A percentile compares a stretch with the other conserved stretches of the same genome.
Evolutionary conservation across 176 grass and related monocot species (phyloP).

Genomic region (Avena insularis): DNA sequence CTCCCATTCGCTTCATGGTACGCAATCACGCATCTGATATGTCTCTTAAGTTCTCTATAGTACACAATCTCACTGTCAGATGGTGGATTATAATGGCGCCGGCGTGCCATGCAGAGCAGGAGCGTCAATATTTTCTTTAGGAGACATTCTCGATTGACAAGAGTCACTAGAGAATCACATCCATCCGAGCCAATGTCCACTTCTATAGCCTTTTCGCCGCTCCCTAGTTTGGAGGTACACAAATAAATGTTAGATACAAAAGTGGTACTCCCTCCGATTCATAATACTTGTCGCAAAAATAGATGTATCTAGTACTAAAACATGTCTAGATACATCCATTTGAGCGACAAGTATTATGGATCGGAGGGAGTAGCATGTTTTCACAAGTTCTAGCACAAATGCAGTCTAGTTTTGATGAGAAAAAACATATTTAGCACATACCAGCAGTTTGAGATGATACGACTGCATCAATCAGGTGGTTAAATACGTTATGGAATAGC

Average conservation of each 20-base stretch:
- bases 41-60: slow-evolving; percentile 8
- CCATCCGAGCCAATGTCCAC: not conserved
- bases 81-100: slow-evolving; percentile 1
- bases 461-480: slow-evolving; percentile 11
- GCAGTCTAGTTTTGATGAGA: not conserved
- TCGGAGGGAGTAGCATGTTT: not conserved
- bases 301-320: no score
- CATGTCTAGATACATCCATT: no score
- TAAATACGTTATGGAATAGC: slow-evolving; percentile 11
- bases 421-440: slow-evolving; percentile 2
- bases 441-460: not conserved
- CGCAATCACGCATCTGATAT: not conserved
- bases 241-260: not conserved
- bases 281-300: no score
- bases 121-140: slow-evolving; percentile 2
- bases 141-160: not conserved
- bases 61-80: not conserved
- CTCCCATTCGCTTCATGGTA: not conserved
- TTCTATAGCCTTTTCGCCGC: not conserved
- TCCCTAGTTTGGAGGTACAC: not conserved
- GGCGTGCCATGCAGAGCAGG: not conserved
- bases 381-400: not conserved
- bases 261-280: not conserved
- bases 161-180: not conserved
- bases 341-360: no score